These are phyloP conservation scores for Rhypophila decipiens DNA, from an alignment of 495 filamentous ascomycete species.

Conservation along the genomic window DNA sequence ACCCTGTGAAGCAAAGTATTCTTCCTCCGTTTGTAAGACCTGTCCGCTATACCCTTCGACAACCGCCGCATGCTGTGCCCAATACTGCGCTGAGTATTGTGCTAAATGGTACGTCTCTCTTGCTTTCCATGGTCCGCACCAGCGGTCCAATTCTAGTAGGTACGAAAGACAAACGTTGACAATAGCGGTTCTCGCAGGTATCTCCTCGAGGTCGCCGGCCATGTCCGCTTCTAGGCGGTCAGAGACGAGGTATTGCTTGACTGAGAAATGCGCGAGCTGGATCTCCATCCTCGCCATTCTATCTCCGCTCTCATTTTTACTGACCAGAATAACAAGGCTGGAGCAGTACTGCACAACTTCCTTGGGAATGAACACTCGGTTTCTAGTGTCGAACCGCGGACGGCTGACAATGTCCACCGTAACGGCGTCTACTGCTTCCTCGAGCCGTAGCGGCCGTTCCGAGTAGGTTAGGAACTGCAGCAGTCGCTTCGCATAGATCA, in stretches of 20 bases:
- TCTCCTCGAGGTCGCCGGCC: too few species aligned
- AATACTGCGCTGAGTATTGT: too few species aligned
- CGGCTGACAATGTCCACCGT: background rate
- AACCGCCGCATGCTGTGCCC: too few species aligned
- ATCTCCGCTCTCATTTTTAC: background rate
- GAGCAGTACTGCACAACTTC: constrained; percentile 23
- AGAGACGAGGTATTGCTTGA: constrained; percentile 34
- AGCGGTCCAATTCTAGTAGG: too few species aligned
- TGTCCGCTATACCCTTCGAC: too few species aligned
- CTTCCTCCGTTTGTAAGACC: too few species aligned
- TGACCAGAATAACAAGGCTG: constrained; percentile 14
- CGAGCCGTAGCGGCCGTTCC: constrained; percentile 18
- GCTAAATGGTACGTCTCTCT: too few species aligned
- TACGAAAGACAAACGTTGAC: too few species aligned
- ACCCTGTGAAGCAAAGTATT: too few species aligned
- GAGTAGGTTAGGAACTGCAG: constrained; percentile 27
- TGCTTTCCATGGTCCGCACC: too few species aligned
- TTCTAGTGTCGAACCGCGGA: constrained; percentile 14
- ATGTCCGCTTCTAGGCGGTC: background rate
- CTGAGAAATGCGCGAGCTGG: constrained; percentile 33
- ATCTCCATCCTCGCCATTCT: constrained; percentile 5
- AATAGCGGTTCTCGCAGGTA: too few species aligned
- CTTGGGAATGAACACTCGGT: constrained; percentile 15
- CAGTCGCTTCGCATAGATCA: constrained; percentile 15
- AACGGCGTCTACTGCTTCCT: constrained; percentile 20